Evolutionary conservation across 129 eudicot species (phyloP), one percentile per base, ranked within the genome.

Genomic region (Mikania micrantha): DNA sequence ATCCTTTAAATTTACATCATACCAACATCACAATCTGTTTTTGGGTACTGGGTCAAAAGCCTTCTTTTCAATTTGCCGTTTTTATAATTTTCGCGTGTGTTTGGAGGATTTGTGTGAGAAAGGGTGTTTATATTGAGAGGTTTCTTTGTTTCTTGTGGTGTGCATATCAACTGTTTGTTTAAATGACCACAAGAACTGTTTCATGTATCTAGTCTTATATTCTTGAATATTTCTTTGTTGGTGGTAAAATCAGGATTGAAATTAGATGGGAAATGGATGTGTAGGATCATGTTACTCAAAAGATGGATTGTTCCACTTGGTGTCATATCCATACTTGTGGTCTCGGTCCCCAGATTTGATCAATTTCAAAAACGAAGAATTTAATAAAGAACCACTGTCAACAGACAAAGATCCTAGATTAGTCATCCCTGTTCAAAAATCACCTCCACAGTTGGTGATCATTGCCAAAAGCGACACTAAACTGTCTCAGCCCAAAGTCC

Each of bases 261-360:
- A 0, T 60, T 34, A 20, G 17, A 69, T 90, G 96, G 96, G 96
- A 62, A 86, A 86, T 69, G 80, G 74, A 58, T 76, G 96, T 70
- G 82, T 84, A 47, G 78, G 80, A 45, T 60, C 80, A 19, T 76
- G 88, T 74, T 71, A 73, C 78, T 54, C 60, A 45, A 25, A 82
- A 71, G 82, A 74, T 69, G 88, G 86, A 34, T 71, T 74, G 15
- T 74, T 84, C 35, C 77, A 74, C 4, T 66, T 81, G 7, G 60
- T 86, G 17, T 67, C 88, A 4, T 31, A 76, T 45, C 57, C 84
- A 11, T 39, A 75, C 5, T 81, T 81, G 85, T 78, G 81, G 90
- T 65, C 84, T 67, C 73, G 74, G 44, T 75, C 86, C 25, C 79
- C 80, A 0, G 85, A 81, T n/a, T 48, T 67, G 79, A 76, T 81